Evolutionary conservation across 805 yeast species (phyloP), one percentile per base, ranked within the genome.

Genomic region (Zygosaccharomyces bailii): DNA sequence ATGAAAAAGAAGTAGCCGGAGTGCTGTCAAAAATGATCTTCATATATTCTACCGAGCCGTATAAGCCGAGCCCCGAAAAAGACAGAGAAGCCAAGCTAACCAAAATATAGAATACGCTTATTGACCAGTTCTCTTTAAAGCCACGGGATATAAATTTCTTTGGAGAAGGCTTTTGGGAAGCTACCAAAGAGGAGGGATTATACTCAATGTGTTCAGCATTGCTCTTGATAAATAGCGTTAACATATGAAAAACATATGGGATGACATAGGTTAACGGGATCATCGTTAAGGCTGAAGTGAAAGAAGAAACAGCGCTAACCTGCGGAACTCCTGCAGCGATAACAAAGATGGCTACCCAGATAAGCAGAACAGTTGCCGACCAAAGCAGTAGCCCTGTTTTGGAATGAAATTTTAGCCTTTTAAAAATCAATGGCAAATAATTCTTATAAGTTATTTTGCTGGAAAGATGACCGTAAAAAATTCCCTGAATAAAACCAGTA

Each of bases 301-400:
- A 39, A 19, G 42, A 39, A 39, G 42, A 39, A 30, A 39, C 42
- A 18, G 42, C 42, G 18, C 42, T 39, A 10, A 39, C 42, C 42
- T 39, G 42, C 4, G 42, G 42, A 27, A 39, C 42, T 30, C 42
- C 42, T 10, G 42, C 42, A 10, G 42, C 17, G 18, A 39, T 39
- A 19, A 39, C 19, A 11, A 39, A 30, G 33, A 29, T 20, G 19
- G 23, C 18, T 8, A 30, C 11, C 42, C 42, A 39, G 14, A 39
- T 19, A 18, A 20, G 5, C 4, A 39, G 29, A 8, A n/a, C 24
- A 18, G 42, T 39, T 11, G 42, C 42, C 4, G 34, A 39, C 42
- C 42, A 39, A 6, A 39, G 17, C 6, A 39, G 19, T 17, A 29
- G 20, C 8, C 42, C 42, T 3, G 3, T 39, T 39, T 30, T 39